A percentile compares a stretch with the other conserved stretches of the same genome.
These are phyloP conservation scores for Colletotrichum horii DNA, from an alignment of 2,329 filamentous ascomycete species.

Conservation along the genomic window DNA sequence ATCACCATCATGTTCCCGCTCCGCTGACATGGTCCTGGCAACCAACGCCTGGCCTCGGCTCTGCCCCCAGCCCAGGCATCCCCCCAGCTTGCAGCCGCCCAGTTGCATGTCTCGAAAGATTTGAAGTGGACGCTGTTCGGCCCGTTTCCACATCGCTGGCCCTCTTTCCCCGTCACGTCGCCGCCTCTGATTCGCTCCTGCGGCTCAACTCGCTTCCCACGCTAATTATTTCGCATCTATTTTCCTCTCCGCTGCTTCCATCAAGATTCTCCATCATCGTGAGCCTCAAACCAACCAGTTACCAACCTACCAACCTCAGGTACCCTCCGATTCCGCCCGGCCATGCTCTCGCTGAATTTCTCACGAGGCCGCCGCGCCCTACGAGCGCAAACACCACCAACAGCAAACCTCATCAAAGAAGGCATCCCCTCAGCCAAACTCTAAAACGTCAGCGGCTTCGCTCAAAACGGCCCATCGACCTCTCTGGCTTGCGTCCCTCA, in stretches of 20 bases:
- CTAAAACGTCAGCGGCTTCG: neutral
- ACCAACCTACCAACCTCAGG: neutral
- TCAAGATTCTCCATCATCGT: neutral
- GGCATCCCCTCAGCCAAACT: neutral
- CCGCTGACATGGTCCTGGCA: neutral
- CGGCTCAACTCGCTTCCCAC: neutral
- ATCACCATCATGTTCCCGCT: neutral
- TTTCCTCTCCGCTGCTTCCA: neutral
- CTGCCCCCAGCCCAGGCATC: neutral
- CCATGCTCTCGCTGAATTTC: neutral
- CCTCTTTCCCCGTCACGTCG: neutral
- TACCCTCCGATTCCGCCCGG: neutral
- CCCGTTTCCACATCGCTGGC: constrained; percentile 4
- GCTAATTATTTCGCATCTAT: constrained; percentile 16
- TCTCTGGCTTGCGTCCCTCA: neutral
- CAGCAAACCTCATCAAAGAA: neutral
- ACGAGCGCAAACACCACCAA: neutral
- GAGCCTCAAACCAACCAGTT: neutral
- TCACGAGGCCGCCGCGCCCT: neutral
- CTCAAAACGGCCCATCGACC: neutral
- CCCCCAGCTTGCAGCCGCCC: neutral
- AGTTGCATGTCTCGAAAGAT: neutral
- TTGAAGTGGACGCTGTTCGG: constrained; percentile 4
- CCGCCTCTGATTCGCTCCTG: neutral
- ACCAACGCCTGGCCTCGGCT: neutral